Base-by-base conservation (phyloP, 2,329 filamentous ascomycete species). In the Penicillium freii region DNA sequence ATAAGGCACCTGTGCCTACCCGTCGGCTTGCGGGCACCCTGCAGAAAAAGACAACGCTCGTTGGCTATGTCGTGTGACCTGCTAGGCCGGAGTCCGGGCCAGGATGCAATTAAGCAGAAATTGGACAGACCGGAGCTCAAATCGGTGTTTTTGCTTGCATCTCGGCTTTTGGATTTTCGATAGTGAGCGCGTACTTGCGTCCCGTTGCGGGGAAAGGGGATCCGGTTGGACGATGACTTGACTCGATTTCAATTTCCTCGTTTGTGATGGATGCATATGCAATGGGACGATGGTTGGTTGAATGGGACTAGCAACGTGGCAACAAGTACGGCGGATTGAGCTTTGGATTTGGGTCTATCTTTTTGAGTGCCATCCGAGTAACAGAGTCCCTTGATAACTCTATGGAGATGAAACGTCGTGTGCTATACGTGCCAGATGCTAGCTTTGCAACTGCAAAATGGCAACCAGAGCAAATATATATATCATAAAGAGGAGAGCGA, bases 31-130 rank as follows among this genome's bases (percentile, higher is more conserved):
- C 25, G 13, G 49, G 27, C 8, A 53, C 23, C 21, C 43, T 40
- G 49, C 43, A 53, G 54, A 43, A 34, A 40, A 33, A 29, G 36
- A 2, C n/a, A 17, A 45, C 17, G 29, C 49, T 39, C 49, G 49
- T 56, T 46, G 49, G 36, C 17, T 47, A 31, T 36, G 19, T 27
- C 21, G 54, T 56, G 54, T 53, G 49, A 56, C 43, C 43, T 17
- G 19, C 7, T 25, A 17, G 40, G n/a, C 15, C 17, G 36, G 43
- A 47, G 2, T 33, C 29, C 23, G 11, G 54, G 15, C 54, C 49
- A 53, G 36, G 23, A 47, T 47, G n/a, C 17, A 56, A 53, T 47
- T n/a, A 4, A 53, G 34, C n/a, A 29, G 5, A 47, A n/a, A 36
- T 29, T 42, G 4, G 36, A 53, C 29, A 47, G 34, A 56, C 54